Conservation (phyloP, 2,329 filamentous ascomycete genomes). For the Fusarium dlaminii region DNA sequence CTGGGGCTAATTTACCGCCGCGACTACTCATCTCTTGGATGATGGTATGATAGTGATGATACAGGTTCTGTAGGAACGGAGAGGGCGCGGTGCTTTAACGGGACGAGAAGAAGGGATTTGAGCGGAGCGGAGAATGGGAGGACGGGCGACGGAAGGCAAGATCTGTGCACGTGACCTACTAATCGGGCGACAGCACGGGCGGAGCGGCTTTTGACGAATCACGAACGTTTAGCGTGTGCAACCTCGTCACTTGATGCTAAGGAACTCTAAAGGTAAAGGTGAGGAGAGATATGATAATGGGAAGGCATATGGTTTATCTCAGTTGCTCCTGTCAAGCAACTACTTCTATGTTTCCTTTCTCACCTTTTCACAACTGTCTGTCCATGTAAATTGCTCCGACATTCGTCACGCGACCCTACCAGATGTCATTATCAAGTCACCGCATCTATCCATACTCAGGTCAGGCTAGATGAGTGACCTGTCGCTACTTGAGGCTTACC, state of each 20-base stretch:
- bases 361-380: not conserved
- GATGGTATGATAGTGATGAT: slow-evolving; percentile 46
- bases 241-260: slow-evolving; percentile 30
- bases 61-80: slow-evolving; percentile 44
- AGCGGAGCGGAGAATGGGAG: slow-evolving; percentile 44
- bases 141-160: slow-evolving; percentile 39
- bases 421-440: slow-evolving; percentile 1
- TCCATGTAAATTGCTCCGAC: not conserved
- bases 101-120: slow-evolving; percentile 41
- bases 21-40: slow-evolving; percentile 94
- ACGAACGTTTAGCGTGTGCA: slow-evolving; percentile 31
- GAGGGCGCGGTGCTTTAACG: slow-evolving; percentile 41
- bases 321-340: not conserved
- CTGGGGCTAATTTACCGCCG: slow-evolving; percentile 95
- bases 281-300: not conserved
- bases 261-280: not conserved
- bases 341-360: not conserved
- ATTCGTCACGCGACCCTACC: slow-evolving; percentile 34
- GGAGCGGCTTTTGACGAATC: slow-evolving; percentile 14
- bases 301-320: not conserved
- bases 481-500: slow-evolving; percentile 21
- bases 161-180: slow-evolving; percentile 42
- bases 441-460: not conserved
- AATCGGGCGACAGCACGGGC: slow-evolving; percentile 17
- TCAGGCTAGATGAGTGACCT: not conserved